phyloP scores from a whole-genome alignment of 2,329 filamentous ascomycete species.

The Hymenoscyphus linearis region DNA sequence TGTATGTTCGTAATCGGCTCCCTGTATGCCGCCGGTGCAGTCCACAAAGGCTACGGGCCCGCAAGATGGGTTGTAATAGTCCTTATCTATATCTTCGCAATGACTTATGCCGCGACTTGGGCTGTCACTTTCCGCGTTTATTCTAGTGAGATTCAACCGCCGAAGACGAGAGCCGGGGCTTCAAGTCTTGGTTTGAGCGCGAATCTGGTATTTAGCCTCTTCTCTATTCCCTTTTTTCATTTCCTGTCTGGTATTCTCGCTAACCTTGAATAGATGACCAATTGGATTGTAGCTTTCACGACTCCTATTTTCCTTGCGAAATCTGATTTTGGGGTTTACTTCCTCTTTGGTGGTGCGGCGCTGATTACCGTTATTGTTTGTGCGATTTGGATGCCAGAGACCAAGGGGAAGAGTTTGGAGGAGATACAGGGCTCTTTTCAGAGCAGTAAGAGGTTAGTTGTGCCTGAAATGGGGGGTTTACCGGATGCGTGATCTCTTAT shows the following conservation, averaged over 20 bases:
- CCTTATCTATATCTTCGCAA: slow-evolving; percentile 43
- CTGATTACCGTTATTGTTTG: slow-evolving; percentile 23
- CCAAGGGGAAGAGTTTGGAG: slow-evolving; percentile 23
- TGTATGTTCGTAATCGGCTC: slow-evolving; percentile 48
- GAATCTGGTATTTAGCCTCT: slow-evolving; percentile 33
- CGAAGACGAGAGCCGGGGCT: slow-evolving; percentile 46
- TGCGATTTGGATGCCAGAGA: slow-evolving; percentile 24
- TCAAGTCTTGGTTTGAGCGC: slow-evolving; percentile 44
- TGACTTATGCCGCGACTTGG: slow-evolving; percentile 45
- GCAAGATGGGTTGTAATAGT: slow-evolving; percentile 46
- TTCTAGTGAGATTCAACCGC: slow-evolving; percentile 51
- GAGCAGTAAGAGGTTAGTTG: background rate
- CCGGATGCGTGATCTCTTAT: background rate
- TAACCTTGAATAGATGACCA: slow-evolving; percentile 25
- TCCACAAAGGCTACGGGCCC: slow-evolving; percentile 34
- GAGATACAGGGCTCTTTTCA: slow-evolving; percentile 10
- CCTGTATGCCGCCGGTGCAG: slow-evolving; percentile 44
- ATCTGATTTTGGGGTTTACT: slow-evolving; percentile 18
- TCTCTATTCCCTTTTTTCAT: slow-evolving; percentile 22
- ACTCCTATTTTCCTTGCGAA: slow-evolving; percentile 25
- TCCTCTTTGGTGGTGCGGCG: slow-evolving; percentile 21
- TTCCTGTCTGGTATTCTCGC: background rate
- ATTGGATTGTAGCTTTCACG: slow-evolving; percentile 29
- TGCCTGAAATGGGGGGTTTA: background rate
- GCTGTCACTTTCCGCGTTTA: slow-evolving; percentile 51